Evolutionary conservation across 2,329 filamentous ascomycete genomes (phyloP), one percentile per base, ranked within the genome.

Genomic region (Trichoderma sp.): DNA sequence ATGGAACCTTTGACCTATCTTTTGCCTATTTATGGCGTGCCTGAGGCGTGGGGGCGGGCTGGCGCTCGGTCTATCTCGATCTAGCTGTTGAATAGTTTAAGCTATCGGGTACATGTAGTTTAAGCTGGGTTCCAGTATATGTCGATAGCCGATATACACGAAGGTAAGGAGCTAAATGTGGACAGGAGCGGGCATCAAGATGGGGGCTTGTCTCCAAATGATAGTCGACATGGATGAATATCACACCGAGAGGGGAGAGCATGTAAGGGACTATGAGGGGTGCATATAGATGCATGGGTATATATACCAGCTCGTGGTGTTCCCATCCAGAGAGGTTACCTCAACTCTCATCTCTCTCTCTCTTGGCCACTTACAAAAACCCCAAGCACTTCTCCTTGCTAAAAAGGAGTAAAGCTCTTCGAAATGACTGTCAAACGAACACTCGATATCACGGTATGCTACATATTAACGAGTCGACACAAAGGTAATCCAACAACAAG

Each of bases 371-470:
- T 27, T n/a, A n/a, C 4, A 55, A 13, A 11, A 27, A 49, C n/a
- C n/a, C 21, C 10, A 10, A 21, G n/a, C n/a, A 11, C 4, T 10
- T 49, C 4, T 49, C 10, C 31, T 62, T 31, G 29, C 29, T 4
- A 19, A 24, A 24, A 21, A 4, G 10, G 33, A 7, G 5, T 11
- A 5, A 24, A 2, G 13, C 6, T 59, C 4, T 53, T 21, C 37
- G 59, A 52, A 14, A 59, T 59, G 56, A 35, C 52, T 1, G 53
- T 68, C 40, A 52, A 53, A 52, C 35, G 14, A 24, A 35, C 58
- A 40, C 5, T 69, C 16, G 67, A 69, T 27, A 69, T 69, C 40
- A 59, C n/a, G 68, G 68, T 69, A 4, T 47, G 66, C 24, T 19
- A 8, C 21, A 16, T 13, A 1, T 16, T 1, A 47, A 35, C 16